Percentiles rank a stretch among this genome's conserved stretches.
Conservation (phyloP, 179 eudicot species). For the Vitellaria paradoxa region DNA sequence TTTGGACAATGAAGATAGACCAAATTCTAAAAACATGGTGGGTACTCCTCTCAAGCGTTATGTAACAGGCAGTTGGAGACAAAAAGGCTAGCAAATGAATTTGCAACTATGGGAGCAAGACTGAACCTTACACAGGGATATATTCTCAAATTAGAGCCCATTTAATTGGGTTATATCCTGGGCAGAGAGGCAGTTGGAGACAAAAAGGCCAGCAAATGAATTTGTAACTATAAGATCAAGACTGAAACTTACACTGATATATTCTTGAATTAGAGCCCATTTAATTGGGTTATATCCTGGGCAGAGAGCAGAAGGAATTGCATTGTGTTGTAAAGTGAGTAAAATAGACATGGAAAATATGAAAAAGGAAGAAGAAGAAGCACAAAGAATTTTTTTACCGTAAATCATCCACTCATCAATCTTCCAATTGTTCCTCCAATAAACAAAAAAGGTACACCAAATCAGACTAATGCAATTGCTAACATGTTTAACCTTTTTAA, state of each 20-base stretch:
- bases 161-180: not conserved
- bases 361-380: too few species aligned
- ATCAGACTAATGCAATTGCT: too few species aligned
- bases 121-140: not conserved
- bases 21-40: too few species aligned
- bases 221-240: not conserved
- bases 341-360: too few species aligned
- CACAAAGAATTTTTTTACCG: too few species aligned
- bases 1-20: too few species aligned
- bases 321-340: not conserved
- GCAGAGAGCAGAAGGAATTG: not conserved
- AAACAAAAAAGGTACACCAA: too few species aligned
- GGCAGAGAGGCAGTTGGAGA: not conserved
- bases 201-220: conserved; percentile 1
- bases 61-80: not conserved
- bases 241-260: not conserved
- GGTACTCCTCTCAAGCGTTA: not conserved
- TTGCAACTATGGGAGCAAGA: not conserved
- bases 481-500: too few species aligned
- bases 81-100: not conserved
- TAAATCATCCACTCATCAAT: too few species aligned
- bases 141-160: not conserved
- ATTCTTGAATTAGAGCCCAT: not conserved
- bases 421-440: too few species aligned
- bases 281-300: not conserved